These are phyloP conservation scores for Lactuca saligna DNA, from an alignment of 129 eudicot genomes.

Conservation along the genomic window DNA sequence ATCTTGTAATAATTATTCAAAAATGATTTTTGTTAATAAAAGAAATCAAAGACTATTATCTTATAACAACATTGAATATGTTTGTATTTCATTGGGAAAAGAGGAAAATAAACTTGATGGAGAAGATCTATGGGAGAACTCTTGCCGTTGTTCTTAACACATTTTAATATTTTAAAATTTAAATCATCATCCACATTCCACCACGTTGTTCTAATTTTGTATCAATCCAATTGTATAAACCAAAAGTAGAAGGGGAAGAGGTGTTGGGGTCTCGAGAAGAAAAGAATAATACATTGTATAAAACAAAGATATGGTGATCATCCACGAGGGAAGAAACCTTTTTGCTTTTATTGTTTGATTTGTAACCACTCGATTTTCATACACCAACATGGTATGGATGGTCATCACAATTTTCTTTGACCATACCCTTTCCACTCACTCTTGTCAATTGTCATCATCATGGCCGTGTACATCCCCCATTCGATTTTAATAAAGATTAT, in stretches of 20 bases:
- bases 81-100: no score
- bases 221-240: not conserved
- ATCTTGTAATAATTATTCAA: no score
- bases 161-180: not conserved
- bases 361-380: conserved; percentile 14
- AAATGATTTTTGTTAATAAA: no score
- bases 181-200: not conserved
- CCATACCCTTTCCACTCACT: conserved; percentile 11
- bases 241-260: not conserved
- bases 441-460: conserved; percentile 22
- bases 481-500: not conserved
- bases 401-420: conserved; percentile 8
- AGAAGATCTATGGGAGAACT: not conserved
- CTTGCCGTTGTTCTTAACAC: not conserved
- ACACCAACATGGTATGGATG: conserved; percentile 19
- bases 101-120: not conserved
- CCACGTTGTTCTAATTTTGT: not conserved
- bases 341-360: conserved; percentile 21
- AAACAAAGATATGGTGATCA: conserved; percentile 31
- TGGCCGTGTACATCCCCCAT: conserved; percentile 12
- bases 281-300: conserved; percentile 16
- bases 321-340: conserved; percentile 22
- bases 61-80: no score
- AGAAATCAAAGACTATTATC: no score
- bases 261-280: conserved; percentile 10